Evolutionary conservation across 805 yeast genomes (phyloP).

Genomic region (Clavispora fructus): DNA sequence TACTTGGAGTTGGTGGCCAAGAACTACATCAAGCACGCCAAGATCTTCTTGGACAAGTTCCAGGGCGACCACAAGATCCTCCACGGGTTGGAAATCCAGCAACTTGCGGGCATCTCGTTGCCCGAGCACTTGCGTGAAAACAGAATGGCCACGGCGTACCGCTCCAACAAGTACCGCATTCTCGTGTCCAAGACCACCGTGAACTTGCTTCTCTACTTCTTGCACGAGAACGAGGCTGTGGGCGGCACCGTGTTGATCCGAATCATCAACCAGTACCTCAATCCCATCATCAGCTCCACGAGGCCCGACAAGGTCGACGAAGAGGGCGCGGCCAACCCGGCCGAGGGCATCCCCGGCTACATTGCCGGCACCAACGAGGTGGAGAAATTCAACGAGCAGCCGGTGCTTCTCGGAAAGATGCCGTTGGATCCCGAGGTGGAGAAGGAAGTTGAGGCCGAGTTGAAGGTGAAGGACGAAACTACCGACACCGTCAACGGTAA

Average conservation of each 20-base stretch:
- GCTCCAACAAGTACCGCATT: conserved; percentile 67
- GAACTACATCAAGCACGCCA: conserved; percentile 55
- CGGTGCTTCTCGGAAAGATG: conserved; percentile 73
- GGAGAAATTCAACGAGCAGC: conserved; percentile 61
- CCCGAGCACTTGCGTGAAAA: conserved; percentile 81
- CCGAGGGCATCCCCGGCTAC: conserved; percentile 49
- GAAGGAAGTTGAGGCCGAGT: conserved; percentile 78
- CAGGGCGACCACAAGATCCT: conserved; percentile 65
- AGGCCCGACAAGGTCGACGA: conserved; percentile 35
- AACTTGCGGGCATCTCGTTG: conserved; percentile 67
- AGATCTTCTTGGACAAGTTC: conserved; percentile 70
- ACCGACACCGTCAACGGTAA: conserved; percentile 29
- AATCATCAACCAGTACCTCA: conserved; percentile 78
- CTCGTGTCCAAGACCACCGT: conserved; percentile 78
- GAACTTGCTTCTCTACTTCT: conserved; percentile 75
- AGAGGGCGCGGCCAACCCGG: conserved; percentile 45
- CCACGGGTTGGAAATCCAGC: conserved; percentile 73
- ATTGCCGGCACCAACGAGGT: conserved; percentile 41
- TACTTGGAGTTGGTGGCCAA: conserved; percentile 74
- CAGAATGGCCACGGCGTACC: conserved; percentile 70
- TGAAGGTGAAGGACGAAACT: conserved; percentile 69
- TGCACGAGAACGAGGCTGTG: conserved; percentile 86
- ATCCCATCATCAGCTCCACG: conserved; percentile 40
- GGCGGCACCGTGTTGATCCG: conserved; percentile 89
- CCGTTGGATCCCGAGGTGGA: conserved; percentile 84